Evolutionary conservation across 2,329 filamentous ascomycete species (phyloP), one percentile per base, ranked within the genome.

Genomic region (Boeremia lycopersici): DNA sequence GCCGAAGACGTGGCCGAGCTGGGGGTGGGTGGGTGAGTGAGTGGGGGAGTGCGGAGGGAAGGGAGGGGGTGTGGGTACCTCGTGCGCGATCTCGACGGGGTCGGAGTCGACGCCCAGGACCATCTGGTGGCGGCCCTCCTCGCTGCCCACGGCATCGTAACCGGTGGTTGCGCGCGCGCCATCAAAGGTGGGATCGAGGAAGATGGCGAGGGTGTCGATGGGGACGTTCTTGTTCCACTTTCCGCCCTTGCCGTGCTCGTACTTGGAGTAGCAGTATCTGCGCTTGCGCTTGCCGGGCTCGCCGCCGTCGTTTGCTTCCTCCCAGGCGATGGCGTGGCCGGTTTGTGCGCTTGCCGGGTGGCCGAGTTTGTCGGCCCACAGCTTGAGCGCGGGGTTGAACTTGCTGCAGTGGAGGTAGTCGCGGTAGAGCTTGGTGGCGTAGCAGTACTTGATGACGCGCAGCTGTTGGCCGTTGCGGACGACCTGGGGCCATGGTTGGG

Each of bases 1-100:
- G n/a, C 48, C 54, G 11, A 57, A 34, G 1, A 53, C 54, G 19
- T 48, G 46, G 4, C 46, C 46, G 6, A 42, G 10, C 46, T 49
- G 30, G 7, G 4, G n/a, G n/a, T n/a, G n/a, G n/a, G n/a, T n/a
- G n/a, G n/a, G n/a, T n/a, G n/a, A n/a, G n/a, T n/a, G n/a, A n/a
- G n/a, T n/a, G n/a, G n/a, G n/a, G n/a, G n/a, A n/a, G n/a, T n/a
- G n/a, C n/a, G n/a, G n/a, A n/a, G n/a, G n/a, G n/a, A n/a, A n/a
- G 8, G 7, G 11, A 2, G 13, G n/a, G 13, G n/a, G 13, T 17
- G 33, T 15, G n/a, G 6, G n/a, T 33, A 50, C 47, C 31, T 50
- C 47, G 23, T 50, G 47, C 15, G 33, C 39, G 6, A 50, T 31
- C 11, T 33, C 29, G 13, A 36, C 33, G 12, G 23, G 23, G 17